These are phyloP conservation scores for Fusarium buxicola DNA, from an alignment of 2,329 filamentous ascomycete genomes.

Conservation along the genomic window DNA sequence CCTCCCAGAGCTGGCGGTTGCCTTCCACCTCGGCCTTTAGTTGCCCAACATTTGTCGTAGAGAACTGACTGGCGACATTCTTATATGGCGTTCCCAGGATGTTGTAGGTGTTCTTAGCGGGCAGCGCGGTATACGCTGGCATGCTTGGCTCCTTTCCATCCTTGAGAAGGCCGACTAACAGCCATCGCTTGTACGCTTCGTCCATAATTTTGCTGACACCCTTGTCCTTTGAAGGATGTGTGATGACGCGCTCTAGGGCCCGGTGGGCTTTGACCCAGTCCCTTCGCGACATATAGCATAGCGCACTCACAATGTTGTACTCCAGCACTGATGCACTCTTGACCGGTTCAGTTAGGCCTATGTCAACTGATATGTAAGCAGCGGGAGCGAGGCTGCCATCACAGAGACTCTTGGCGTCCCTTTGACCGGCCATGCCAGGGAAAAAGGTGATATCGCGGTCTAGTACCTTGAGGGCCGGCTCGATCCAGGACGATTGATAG, in stretches of 20 bases:
- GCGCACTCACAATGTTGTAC: slow-evolving; percentile 74
- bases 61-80: slow-evolving; percentile 76
- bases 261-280: slow-evolving; percentile 72
- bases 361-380: slow-evolving; percentile 69
- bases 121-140: slow-evolving; percentile 66
- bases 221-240: slow-evolving; percentile 72
- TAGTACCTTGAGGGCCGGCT: slow-evolving; percentile 69
- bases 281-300: slow-evolving; percentile 70
- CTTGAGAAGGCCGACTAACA: slow-evolving; percentile 79
- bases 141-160: slow-evolving; percentile 68
- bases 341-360: slow-evolving; percentile 68
- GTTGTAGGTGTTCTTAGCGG: slow-evolving; percentile 67
- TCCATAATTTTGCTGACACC: slow-evolving; percentile 82
- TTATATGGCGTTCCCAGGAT: slow-evolving; percentile 76
- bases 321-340: slow-evolving; percentile 68
- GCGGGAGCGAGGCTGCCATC: slow-evolving; percentile 59
- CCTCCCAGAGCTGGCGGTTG: slow-evolving; percentile 68
- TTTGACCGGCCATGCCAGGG: slow-evolving; percentile 58
- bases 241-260: slow-evolving; percentile 73
- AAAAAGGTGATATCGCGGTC: slow-evolving; percentile 75
- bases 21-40: slow-evolving; percentile 73
- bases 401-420: slow-evolving; percentile 56
- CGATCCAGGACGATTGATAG: slow-evolving; percentile 64
- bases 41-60: slow-evolving; percentile 62
- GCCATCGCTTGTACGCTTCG: slow-evolving; percentile 92